These are phyloP conservation scores for Solanum piurae DNA, from an alignment of 257 asterid species.

Conservation along the genomic window DNA sequence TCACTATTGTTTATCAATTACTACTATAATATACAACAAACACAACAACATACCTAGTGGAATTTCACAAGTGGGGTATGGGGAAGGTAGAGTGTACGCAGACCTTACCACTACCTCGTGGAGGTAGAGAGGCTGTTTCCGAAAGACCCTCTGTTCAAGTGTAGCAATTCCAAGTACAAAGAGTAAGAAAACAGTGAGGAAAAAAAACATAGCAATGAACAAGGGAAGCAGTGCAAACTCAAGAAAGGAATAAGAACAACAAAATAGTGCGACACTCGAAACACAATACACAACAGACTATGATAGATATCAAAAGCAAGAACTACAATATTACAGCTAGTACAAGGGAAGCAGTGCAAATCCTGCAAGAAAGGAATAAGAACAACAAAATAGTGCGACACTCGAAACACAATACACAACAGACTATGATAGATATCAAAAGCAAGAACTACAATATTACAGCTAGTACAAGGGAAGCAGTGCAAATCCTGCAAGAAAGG, in stretches of 20 bases:
- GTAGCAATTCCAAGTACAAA: neutral
- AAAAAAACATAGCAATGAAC: neutral
- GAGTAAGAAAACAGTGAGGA: neutral
- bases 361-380: too few relatives aligned
- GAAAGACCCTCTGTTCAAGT: neutral
- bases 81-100: neutral
- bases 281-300: neutral
- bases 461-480: neutral
- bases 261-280: neutral
- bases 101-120: neutral
- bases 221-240: neutral
- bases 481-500: too few relatives aligned
- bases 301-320: neutral
- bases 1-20: neutral
- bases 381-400: too few relatives aligned
- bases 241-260: neutral
- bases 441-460: too few relatives aligned
- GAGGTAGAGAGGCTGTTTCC: neutral
- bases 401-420: too few relatives aligned
- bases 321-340: neutral
- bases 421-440: too few relatives aligned
- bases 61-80: neutral
- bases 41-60: neutral
- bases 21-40: neutral
- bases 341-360: too few relatives aligned